Conservation (phyloP, 139 green algal genomes). For the Chlorella sp. region DNA sequence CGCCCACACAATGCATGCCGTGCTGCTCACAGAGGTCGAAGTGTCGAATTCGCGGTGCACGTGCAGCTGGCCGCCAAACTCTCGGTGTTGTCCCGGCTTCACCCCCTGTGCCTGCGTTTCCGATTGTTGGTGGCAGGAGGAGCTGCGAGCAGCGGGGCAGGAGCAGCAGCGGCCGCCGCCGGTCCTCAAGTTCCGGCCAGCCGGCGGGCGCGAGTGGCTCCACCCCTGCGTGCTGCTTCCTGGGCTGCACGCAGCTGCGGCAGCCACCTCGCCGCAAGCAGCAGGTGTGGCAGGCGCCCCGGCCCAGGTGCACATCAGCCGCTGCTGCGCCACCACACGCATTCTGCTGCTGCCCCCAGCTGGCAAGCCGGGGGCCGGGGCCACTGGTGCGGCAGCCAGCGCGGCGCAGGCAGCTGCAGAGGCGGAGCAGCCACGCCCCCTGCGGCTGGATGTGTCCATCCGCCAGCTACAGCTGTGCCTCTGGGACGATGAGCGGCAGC, state of each 20-base stretch:
- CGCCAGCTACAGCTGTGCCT: conserved; percentile 42
- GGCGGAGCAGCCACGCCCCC: neutral
- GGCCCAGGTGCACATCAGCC: conserved; percentile 1
- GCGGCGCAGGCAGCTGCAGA: too few relatives aligned
- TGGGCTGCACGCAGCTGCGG: conserved; percentile 1
- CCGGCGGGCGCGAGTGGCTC: conserved; percentile 3
- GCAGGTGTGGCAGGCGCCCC: neutral
- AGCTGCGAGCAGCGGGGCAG: conserved; percentile 16
- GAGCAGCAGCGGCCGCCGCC: conserved; percentile 20
- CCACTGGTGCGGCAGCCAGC: neutral
- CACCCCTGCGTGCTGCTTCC: conserved; percentile 35
- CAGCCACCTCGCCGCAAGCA: too few relatives aligned
- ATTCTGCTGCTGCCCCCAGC: conserved; percentile 14
- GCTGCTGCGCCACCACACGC: conserved; percentile 29
- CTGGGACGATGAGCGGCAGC: conserved; percentile 52
- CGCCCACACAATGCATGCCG: too few relatives aligned
- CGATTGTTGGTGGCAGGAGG: conserved; percentile 1
- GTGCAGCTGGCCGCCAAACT: neutral
- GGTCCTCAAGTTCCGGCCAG: conserved; percentile 31
- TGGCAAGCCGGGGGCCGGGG: neutral
- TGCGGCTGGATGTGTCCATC: neutral
- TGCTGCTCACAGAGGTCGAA: too few relatives aligned
- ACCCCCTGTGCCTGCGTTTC: neutral
- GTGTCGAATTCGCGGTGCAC: too few relatives aligned
- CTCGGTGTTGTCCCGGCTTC: neutral